Evolutionary conservation across 2,329 filamentous ascomycete genomes (phyloP), one percentile per base, ranked within the genome.

Genomic region (Cladorrhinum sp.): DNA sequence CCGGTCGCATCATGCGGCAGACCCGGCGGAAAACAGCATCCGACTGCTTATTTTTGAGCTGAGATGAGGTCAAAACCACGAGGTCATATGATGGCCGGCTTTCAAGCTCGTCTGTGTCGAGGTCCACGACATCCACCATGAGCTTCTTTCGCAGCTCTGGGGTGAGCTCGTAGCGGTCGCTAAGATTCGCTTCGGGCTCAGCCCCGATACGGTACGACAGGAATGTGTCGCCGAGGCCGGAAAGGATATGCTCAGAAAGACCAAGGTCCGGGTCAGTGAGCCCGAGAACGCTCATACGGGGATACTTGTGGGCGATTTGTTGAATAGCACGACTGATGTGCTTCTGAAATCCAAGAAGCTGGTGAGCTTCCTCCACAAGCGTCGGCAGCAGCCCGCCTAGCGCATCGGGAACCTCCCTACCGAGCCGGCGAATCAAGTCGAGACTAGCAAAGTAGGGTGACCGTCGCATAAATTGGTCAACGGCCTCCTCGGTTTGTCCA

Each of bases 221-320:
- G 60, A 76, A 78, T 0, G 73, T 65, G 0, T 66, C 61, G 0
- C 68, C 67, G 2, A 77, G 60, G 1, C 73, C 72, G 0, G 63
- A 50, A 0, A 79, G 56, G 3, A 78, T 60, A 24, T 72, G 66
- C 46, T 69, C 66, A 0, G 70, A 69, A 30, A 79, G 62, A 0
- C 67, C 66, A n/a, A 68, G 26, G 1, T 69, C 67, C 0, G 70
- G 63, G 6, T 74, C 73, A 0, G 73, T 72, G 1, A 80, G 60
- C 1, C 73, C 72, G 1, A 80, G 68, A 14, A 77, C 72, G 8
- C 73, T 69, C 75, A 79, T 76, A 2, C 67, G 67, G 0, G 76
- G 72, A 48, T 76, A 75, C 10, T 72, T 71, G 66, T 79, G 77
- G 0, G 68, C 62, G 7, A 79, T 73, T 64, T 79, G 77, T 52